Base-by-base conservation (phyloP, 306 rosid genomes). In the Arachis stenosperma region DNA sequence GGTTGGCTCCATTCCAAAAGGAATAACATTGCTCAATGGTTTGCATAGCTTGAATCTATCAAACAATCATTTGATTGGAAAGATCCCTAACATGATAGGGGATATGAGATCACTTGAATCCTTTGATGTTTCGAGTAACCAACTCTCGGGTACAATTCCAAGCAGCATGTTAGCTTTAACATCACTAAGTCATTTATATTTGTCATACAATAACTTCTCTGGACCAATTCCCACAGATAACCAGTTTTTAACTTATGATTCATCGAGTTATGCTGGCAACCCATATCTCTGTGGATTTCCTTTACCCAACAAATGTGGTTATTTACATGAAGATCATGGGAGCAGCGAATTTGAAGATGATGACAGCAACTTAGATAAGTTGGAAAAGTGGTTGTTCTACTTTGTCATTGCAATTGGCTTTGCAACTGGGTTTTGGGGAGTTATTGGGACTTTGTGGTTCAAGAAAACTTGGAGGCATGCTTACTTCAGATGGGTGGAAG, bases 401-500 rank as follows among this genome's bases (percentile, higher is more conserved):
- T 52, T 63, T 52, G 55, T 63, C 6, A 6, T 74, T 13, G 63
- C 78, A 74, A 0, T 8, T 43, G 78, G 78, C 8, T 75, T 75
- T 75, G 30, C 66, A 7, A 43, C 22, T 36, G 79, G 79, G 0
- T 75, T 65, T 2, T 75, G 79, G 73, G 79, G 72, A 75, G 47
- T 75, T 30, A 43, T 65, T 30, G 50, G 59, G 0, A 36, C 57
- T 10, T 55, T 75, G 8, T 44, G 36, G 8, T 68, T 61, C 3
- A 77, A 59, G 50, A 75, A 55, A 50, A 75, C 29, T 2, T 75
- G 73, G 79, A 75, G 79, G 11, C 73, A 65, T 65, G 73, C 73
- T 30, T 75, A 55, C 66, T 75, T 75, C 50, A 75, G 66, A 55
- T 65, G 79, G 79, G 73, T 43, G 39, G 73, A 75, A 75, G 65